Percentiles rank a stretch among this genome's conserved stretches.
Evolutionary conservation across 202 grass and related monocot genomes (phyloP).

Genomic region (Saccharum hybrid): DNA sequence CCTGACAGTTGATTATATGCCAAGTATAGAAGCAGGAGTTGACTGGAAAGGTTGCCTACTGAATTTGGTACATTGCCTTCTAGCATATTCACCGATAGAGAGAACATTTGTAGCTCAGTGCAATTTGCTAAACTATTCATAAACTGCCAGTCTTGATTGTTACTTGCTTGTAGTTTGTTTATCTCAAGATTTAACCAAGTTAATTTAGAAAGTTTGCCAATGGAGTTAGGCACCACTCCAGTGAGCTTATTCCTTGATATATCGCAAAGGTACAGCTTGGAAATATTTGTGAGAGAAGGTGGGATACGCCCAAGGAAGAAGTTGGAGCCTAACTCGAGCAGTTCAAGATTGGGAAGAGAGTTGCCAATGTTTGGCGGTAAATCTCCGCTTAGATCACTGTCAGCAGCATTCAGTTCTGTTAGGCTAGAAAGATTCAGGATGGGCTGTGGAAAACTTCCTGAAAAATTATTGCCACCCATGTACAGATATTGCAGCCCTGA

Average conservation of each 20-base stretch:
- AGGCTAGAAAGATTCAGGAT: constrained; percentile 45
- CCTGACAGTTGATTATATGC: constrained; percentile 30
- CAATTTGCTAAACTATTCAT: constrained; percentile 53
- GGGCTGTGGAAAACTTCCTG: constrained; percentile 15
- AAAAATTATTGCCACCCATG: neutral
- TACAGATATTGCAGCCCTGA: neutral
- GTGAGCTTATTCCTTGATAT: constrained; percentile 41
- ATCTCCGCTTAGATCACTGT: constrained; percentile 1
- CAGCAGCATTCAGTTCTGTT: neutral
- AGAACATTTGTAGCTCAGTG: constrained; percentile 19
- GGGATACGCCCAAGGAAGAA: constrained; percentile 42
- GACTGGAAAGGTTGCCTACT: constrained; percentile 32
- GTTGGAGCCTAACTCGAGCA: constrained; percentile 5
- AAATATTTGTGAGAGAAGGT: constrained; percentile 39
- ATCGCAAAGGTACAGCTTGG: neutral
- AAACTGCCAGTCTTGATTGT: constrained; percentile 52
- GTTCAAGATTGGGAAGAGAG: constrained; percentile 27
- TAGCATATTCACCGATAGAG: constrained; percentile 17
- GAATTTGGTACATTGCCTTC: constrained; percentile 31
- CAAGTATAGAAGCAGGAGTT: neutral
- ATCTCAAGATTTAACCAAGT: constrained; percentile 36
- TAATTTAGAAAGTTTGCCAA: constrained; percentile 52
- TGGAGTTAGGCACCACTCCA: constrained; percentile 41
- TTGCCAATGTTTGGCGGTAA: constrained; percentile 17
- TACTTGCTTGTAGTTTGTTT: constrained; percentile 43